These are phyloP conservation scores for Nannochloropsis limnetica DNA, from an alignment of 352 stramenopile genomes.

Conservation along the genomic window DNA sequence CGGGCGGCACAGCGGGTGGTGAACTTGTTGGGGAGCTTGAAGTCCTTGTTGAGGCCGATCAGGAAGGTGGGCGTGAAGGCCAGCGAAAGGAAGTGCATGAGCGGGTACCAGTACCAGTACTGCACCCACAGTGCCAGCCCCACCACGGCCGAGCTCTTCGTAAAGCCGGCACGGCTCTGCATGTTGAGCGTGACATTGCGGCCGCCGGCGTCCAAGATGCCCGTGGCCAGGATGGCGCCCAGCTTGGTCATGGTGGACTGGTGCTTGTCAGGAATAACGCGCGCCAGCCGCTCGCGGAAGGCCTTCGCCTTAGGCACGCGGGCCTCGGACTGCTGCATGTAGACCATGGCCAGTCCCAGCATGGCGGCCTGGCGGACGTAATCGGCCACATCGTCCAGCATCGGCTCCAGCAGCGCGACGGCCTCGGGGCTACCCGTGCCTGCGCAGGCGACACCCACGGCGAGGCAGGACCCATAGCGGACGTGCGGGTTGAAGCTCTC, in stretches of 20 bases:
- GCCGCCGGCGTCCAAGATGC: conserved; percentile 92
- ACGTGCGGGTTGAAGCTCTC: conserved; percentile 99
- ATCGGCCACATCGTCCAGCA: conserved; percentile 95
- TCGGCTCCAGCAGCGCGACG: conserved; percentile 88
- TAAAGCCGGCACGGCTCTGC: conserved; percentile 88
- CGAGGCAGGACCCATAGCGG: conserved; percentile 95
- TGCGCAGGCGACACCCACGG: conserved; percentile 93
- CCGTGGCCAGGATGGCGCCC: conserved; percentile 89
- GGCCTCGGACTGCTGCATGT: conserved; percentile 90
- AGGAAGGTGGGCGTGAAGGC: conserved; percentile 87
- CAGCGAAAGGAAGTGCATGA: conserved; percentile 95
- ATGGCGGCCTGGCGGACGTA: conserved; percentile 94
- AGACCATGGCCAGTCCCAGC: conserved; percentile 90
- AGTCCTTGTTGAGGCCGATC: conserved; percentile 92
- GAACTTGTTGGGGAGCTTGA: conserved; percentile 92
- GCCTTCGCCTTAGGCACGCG: conserved; percentile 69
- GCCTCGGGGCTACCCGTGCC: conserved; percentile 90
- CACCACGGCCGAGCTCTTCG: conserved; percentile 90
- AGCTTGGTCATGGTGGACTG: conserved; percentile 97
- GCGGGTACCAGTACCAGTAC: conserved; percentile 99
- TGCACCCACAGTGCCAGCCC: conserved; percentile 92
- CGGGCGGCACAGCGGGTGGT: conserved; percentile 59
- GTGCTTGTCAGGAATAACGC: conserved; percentile 85
- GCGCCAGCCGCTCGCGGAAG: conserved; percentile 59
- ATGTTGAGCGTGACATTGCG: conserved; percentile 91